Base-by-base conservation (phyloP, 768 basidiomycete genomes). In the Fomitopsis serialis region DNA sequence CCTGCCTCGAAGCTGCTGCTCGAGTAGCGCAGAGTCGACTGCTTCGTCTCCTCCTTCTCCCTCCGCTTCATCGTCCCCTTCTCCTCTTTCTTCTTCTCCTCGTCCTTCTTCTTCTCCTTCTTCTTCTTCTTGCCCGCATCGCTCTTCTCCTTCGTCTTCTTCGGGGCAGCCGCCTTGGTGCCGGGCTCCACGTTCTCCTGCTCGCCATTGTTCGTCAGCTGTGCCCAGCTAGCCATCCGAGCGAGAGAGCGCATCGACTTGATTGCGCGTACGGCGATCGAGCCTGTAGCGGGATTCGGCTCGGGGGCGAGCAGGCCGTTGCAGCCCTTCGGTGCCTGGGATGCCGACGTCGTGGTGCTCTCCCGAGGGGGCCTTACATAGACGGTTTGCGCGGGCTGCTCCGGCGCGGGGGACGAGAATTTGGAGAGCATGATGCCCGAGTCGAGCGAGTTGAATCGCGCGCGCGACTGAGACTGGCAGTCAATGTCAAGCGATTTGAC, bases 251-350 rank as follows among this genome's bases (percentile, higher is more conserved):
- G 75, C 58, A 92, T 82, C 13, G 84, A 85, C 42, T 85, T 76
- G 72, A 92, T 91, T 4, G 89, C 89, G 5, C 89, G 79, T 25
- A 91, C 54, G 0, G 89, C 89, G 42, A 92, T 87, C 0, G 86
- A 89, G 27, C 78, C 80, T 25, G 78, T 77, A 21, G 68, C 46
- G 12, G 53, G 58, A 25, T 22, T 40, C 1, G 48, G 50, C 7
- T 57, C 54, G 13, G 59, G 54, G 0, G 61, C 50, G 21, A 66
- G 63, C n/a, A 62, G 51, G 12, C 54, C 54, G 23, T 50, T 60
- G 45, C 32, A 27, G 8, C 36, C 11, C 7, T 37, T 21, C 27
- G 47, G n/a, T 5, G 42, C 52, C 25, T 29, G 43, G 32, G 23
- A 45, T 8, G 35, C 13, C 17, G 48, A 35, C 22, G 45, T 52